Percentiles rank a stretch among this genome's conserved stretches.
Evolutionary conservation across 169 alveolate species (phyloP).

Genomic region (Plasmodium vivax): DNA sequence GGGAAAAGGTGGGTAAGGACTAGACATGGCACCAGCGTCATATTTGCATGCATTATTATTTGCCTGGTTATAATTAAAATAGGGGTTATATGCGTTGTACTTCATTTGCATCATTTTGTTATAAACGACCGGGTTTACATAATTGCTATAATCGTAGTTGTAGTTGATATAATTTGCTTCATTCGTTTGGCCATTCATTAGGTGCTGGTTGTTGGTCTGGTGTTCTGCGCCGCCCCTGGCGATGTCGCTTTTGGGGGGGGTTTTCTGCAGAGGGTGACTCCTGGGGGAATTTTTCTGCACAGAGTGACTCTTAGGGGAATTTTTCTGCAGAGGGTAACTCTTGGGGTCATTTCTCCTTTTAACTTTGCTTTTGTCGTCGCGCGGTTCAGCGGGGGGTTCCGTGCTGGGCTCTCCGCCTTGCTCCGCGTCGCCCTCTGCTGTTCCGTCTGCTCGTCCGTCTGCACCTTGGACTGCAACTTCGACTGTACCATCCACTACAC

Average conservation of each 20-base stretch:
- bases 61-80: constrained; percentile 46
- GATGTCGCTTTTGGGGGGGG: not conserved
- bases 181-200: not conserved
- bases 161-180: constrained; percentile 28
- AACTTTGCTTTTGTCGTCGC: not conserved
- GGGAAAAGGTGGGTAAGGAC: constrained; percentile 10
- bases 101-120: constrained; percentile 63
- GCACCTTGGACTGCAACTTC: not conserved
- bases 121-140: not conserved
- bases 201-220: not conserved
- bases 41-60: constrained; percentile 26
- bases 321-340: not conserved
- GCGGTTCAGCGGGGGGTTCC: not conserved
- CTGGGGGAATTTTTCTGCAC: not conserved
- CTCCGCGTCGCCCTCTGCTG: not conserved
- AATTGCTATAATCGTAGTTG: constrained; percentile 11
- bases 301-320: not conserved
- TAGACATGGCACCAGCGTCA: constrained; percentile 1
- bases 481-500: not conserved
- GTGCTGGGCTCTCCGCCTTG: not conserved
- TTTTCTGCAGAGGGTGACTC: not conserved
- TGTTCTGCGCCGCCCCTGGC: not conserved
- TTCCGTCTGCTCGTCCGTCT: not conserved
- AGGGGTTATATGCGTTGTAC: constrained; percentile 18
- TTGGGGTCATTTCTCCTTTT: not conserved